Base-by-base conservation (phyloP, 179 eudicot species). In the Corrigiola litoralis region DNA sequence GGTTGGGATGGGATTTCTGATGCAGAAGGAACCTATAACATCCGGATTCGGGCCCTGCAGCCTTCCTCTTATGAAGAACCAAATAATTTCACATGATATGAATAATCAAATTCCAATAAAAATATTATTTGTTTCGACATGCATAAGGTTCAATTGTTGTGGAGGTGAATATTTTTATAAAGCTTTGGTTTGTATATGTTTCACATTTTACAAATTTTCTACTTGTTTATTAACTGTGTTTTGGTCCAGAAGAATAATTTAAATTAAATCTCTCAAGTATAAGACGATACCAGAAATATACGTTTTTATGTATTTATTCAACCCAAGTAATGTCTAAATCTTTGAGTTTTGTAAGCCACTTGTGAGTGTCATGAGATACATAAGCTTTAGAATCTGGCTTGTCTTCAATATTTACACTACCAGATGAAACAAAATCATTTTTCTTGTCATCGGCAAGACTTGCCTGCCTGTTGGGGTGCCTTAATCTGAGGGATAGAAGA, bases 391-490 rank as follows among this genome's bases (percentile, higher is more conserved):
- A 63, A 49, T 76, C 23, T 58, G 54, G 37, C 45, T 74, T 77
- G 50, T 67, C 80, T 51, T 81, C 82, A 16, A 67, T 76, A 46
- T 70, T 62, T 36, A 72, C 65, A 67, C 18, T 29, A 52, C 38
- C 42, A 51, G 82, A 58, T 20, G 79, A 61, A 27, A 54, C 28
- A 61, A 12, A 31, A 49, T 69, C 88, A 13, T 10, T 34, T 70
- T 74, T 85, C 77, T 78, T 82, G 20, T 81, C 90, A 61, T 66
- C 82, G 4, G 71, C 67, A 24, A 69, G 61, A 67, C 47, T 75
- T 68, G 77, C 69, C 72, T 86, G 90, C 76, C 89, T 82, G 79
- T 82, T 83, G 0, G 95, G 94, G 60, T 85, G 97, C 68, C 99
- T 80, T 65, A 83, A 74, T 72, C 88, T 86, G 12, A 94, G 85